Evolutionary conservation across 768 basidiomycete genomes (phyloP), one percentile per base, ranked within the genome.

Genomic region (Calvatia gigantea): DNA sequence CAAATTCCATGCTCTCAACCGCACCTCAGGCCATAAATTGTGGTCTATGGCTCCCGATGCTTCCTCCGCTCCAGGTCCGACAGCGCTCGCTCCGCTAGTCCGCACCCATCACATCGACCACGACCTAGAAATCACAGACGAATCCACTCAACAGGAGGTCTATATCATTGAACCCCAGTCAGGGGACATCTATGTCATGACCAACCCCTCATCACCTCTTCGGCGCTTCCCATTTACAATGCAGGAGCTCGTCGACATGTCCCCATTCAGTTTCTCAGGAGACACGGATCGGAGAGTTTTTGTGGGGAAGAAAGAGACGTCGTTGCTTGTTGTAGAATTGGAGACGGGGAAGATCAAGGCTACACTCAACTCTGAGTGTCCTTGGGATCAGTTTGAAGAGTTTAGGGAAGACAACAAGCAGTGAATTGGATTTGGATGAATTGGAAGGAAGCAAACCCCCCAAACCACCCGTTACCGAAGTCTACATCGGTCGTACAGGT

Each of bases 141-240:
- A 80, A 45, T 67, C 73, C 52, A 65, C 69, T 0, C 68, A 73
- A 25, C 81, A 84, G 62, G 91, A 93, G 67, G 81, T 88, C 41
- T 98, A 96, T 71, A 87, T 98, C 58, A 90, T 98, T 50, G 96
- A 98, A 65, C 96, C 96, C 0, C 90, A 94, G 75, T 87, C 90
- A 4, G 96, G 96, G 6, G 89, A 93, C 64, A 91, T 98, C 61
- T 98, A 90, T 68, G 84, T 97, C 57, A 86, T 92, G 73, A 72
- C 84, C 5, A 80, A 83, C 0, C 84, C 86, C 1, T 77, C 77
- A 12, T 80, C 79, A 47, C 83, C 87, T 2, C 78, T 98, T 38
- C 87, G 94, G 64, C 91, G 89, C 45, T 87, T 99, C 59, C 93
- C 94, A 1, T 82, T 97, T 60, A 86, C 94, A 47, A 92, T 98